Percentiles rank a stretch among this genome's conserved stretches.
phyloP scores from a whole-genome alignment of 192 early-diverging fungal genomes.

The Coemansia sp. region DNA sequence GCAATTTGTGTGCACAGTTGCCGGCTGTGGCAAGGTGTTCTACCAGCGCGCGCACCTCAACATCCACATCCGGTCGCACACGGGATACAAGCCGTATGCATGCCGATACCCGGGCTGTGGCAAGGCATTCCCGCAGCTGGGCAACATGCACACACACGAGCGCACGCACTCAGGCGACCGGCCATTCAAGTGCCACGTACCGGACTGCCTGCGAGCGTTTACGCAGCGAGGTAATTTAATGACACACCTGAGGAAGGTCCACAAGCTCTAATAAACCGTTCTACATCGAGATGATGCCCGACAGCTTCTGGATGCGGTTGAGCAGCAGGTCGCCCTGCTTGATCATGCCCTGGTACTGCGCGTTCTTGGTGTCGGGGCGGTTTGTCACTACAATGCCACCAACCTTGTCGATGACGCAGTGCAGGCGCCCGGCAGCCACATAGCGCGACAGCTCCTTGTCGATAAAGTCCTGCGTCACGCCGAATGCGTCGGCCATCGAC shows the following conservation, averaged over 20 bases:
- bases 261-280: slow-evolving; percentile 7
- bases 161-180: slow-evolving; percentile 72
- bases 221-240: slow-evolving; percentile 70
- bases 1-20: slow-evolving; percentile 50
- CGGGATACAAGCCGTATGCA: slow-evolving; percentile 53
- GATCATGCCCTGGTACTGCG: slow-evolving; percentile 93
- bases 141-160: slow-evolving; percentile 80
- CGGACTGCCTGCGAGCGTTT: slow-evolving; percentile 67
- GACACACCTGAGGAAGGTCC: slow-evolving; percentile 48
- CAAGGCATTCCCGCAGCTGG: slow-evolving; percentile 77
- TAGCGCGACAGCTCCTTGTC: slow-evolving; percentile 95
- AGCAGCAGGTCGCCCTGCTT: slow-evolving; percentile 95
- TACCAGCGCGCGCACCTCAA: slow-evolving; percentile 68
- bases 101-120: slow-evolving; percentile 65
- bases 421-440: slow-evolving; percentile 91
- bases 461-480: slow-evolving; percentile 90
- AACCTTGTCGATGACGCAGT: slow-evolving; percentile 99
- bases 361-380: slow-evolving; percentile 97
- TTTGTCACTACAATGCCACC: slow-evolving; percentile 96
- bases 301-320: slow-evolving; percentile 94
- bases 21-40: slow-evolving; percentile 61
- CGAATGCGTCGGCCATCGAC: slow-evolving; percentile 96
- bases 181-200: slow-evolving; percentile 65
- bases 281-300: slow-evolving; percentile 86
- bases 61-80: slow-evolving; percentile 63